A percentile compares a stretch with the other conserved stretches of the same genome.
Conservation (phyloP, 495 filamentous ascomycete genomes). For the Neurospora sp. region DNA sequence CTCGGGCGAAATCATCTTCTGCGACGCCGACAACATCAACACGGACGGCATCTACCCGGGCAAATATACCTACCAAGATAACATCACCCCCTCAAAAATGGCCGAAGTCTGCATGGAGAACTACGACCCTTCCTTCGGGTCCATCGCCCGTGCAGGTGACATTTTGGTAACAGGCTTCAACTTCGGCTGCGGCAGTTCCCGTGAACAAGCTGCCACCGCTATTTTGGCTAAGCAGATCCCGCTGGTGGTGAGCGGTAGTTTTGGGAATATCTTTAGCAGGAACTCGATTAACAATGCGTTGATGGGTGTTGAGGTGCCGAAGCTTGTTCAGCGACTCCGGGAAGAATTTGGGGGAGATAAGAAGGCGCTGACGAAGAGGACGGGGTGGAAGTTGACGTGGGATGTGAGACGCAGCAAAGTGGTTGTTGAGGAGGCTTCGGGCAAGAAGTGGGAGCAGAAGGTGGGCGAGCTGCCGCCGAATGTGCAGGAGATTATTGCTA, state of each 20-base stretch:
- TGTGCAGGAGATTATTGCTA: conserved; percentile 85
- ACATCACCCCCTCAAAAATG: conserved; percentile 67
- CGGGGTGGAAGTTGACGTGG: conserved; percentile 85
- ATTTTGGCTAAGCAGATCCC: conserved; percentile 79
- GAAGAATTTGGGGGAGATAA: no score
- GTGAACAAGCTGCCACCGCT: conserved; percentile 86
- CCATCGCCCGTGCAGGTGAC: conserved; percentile 53
- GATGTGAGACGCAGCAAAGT: conserved; percentile 67
- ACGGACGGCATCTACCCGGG: conserved; percentile 77
- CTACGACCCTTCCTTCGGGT: conserved; percentile 65
- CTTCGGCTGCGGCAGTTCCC: conserved; percentile 74
- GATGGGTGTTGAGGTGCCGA: conserved; percentile 73
- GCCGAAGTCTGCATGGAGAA: conserved; percentile 86
- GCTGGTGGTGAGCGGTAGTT: conserved; percentile 75
- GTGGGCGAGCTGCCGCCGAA: conserved; percentile 81
- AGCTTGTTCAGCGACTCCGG: conserved; percentile 58
- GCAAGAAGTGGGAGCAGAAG: conserved; percentile 60
- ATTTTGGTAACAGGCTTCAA: conserved; percentile 84
- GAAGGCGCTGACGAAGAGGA: no score
- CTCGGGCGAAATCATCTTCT: conserved; percentile 59
- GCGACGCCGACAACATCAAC: conserved; percentile 64
- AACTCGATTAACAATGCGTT: conserved; percentile 93
- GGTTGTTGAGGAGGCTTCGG: conserved; percentile 49
- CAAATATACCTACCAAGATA: conserved; percentile 82
- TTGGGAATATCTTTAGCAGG: conserved; percentile 79